Evolutionary conservation across 441 rosid genomes (phyloP).

Genomic region (Syzygium syzygioides): DNA sequence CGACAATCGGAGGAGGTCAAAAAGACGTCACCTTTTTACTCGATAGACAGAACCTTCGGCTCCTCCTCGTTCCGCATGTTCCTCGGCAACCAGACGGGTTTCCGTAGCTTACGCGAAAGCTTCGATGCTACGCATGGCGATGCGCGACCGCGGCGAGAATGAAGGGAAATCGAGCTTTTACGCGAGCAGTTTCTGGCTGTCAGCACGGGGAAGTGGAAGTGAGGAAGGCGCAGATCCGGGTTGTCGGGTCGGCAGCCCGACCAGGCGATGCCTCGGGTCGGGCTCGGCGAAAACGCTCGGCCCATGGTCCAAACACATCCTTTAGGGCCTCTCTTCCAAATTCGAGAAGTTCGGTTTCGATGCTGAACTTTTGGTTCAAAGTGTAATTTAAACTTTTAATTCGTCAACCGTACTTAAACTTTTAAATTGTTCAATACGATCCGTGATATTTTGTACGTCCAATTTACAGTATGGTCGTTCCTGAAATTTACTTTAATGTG

Average conservation of each 20-base stretch:
- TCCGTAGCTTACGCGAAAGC: background rate
- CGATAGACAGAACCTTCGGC: background rate
- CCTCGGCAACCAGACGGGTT: background rate
- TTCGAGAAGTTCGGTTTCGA: too few species aligned
- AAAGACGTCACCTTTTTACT: background rate
- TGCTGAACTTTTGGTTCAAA: too few species aligned
- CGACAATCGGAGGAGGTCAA: background rate
- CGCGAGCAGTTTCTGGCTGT: background rate
- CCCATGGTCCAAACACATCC: background rate
- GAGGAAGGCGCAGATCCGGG: background rate
- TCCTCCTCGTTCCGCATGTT: background rate
- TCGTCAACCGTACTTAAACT: too few species aligned
- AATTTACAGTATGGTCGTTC: too few species aligned
- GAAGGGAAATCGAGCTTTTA: background rate
- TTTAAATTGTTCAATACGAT: too few species aligned
- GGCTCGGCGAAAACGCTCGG: background rate
- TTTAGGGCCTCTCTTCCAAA: background rate
- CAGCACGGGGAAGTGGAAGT: background rate
- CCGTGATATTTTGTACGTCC: too few species aligned
- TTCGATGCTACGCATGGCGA: background rate
- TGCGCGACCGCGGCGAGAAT: background rate
- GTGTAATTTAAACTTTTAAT: too few species aligned
- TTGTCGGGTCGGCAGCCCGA: background rate
- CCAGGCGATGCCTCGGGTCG: background rate
- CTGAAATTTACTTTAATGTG: too few species aligned